Evolutionary conservation across 164 flowering plant species (phyloP).

Genomic region (Cinnamomum chago): DNA sequence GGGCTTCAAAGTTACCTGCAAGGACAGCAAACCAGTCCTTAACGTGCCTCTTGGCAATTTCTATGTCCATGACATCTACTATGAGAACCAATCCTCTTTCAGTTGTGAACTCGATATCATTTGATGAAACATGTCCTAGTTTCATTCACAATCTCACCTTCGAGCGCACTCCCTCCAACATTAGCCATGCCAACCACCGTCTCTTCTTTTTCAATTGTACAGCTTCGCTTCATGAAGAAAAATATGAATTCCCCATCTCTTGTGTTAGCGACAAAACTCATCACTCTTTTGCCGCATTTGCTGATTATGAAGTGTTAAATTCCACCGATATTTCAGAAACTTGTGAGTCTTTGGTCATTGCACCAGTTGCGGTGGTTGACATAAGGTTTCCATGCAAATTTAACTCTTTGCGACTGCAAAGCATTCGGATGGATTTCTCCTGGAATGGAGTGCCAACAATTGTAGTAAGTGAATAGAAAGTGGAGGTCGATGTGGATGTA

Average conservation of each 20-base stretch:
- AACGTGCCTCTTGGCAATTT: conserved; percentile 29
- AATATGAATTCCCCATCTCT: too few relatives aligned
- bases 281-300: conserved; percentile 29
- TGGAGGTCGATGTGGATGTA: conserved; percentile 44
- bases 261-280: too few relatives aligned
- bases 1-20: conserved; percentile 35
- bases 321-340: neutral
- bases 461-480: conserved; percentile 36
- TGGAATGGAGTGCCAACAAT: neutral
- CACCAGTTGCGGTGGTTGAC: conserved; percentile 13
- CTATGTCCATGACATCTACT: conserved; percentile 36
- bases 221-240: too few relatives aligned
- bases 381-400: conserved; percentile 19
- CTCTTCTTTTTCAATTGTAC: too few relatives aligned
- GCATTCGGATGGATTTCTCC: too few relatives aligned
- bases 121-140: neutral
- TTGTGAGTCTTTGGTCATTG: neutral
- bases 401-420: too few relatives aligned
- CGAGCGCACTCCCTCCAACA: too few relatives aligned
- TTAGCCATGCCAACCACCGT: too few relatives aligned
- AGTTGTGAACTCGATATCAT: conserved; percentile 18
- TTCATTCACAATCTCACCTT: too few relatives aligned
- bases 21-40: conserved; percentile 24
- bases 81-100: conserved; percentile 30
- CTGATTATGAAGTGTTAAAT: conserved; percentile 12